Evolutionary conservation across 345 rosid species (phyloP).

Genomic region (Acer negundo): DNA sequence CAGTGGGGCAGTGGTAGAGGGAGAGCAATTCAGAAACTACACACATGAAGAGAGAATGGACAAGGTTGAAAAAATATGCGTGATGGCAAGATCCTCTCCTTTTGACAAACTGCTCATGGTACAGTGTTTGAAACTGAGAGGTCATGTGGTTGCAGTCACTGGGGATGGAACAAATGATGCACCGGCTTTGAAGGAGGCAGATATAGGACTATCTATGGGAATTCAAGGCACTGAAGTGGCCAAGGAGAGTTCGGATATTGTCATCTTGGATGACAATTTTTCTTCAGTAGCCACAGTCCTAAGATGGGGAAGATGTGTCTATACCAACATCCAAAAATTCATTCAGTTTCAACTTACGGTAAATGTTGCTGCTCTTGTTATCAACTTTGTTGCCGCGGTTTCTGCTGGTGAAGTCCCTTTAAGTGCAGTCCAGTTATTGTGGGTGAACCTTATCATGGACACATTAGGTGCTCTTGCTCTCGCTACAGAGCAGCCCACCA

Average conservation of each 20-base stretch:
- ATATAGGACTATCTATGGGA: conserved; percentile 80
- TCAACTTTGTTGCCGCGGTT: conserved; percentile 72
- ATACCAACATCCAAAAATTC: conserved; percentile 74
- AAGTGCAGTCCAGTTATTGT: conserved; percentile 67
- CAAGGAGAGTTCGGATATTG: conserved; percentile 79
- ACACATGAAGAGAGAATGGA: conserved; percentile 41
- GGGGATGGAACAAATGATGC: conserved; percentile 86
- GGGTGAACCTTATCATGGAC: conserved; percentile 85
- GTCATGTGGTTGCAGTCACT: conserved; percentile 72
- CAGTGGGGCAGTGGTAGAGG: conserved; percentile 54
- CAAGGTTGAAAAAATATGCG: conserved; percentile 57
- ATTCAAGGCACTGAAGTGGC: conserved; percentile 81
- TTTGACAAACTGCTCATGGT: conserved; percentile 80
- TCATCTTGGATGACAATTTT: conserved; percentile 76
- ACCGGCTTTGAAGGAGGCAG: conserved; percentile 72
- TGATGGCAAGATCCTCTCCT: conserved; percentile 85
- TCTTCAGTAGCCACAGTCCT: conserved; percentile 63
- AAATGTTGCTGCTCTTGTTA: conserved; percentile 64
- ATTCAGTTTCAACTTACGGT: conserved; percentile 80
- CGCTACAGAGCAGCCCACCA: conserved; percentile 66
- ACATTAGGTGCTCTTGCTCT: conserved; percentile 77
- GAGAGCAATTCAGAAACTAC: conserved; percentile 54
- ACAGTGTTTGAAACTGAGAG: conserved; percentile 63
- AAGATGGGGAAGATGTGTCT: conserved; percentile 81
- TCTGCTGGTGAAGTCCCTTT: conserved; percentile 72